Evolutionary conservation across 2,329 filamentous ascomycete species (phyloP), one percentile per base, ranked within the genome.

Genomic region (Colletotrichum lindemuthianum): DNA sequence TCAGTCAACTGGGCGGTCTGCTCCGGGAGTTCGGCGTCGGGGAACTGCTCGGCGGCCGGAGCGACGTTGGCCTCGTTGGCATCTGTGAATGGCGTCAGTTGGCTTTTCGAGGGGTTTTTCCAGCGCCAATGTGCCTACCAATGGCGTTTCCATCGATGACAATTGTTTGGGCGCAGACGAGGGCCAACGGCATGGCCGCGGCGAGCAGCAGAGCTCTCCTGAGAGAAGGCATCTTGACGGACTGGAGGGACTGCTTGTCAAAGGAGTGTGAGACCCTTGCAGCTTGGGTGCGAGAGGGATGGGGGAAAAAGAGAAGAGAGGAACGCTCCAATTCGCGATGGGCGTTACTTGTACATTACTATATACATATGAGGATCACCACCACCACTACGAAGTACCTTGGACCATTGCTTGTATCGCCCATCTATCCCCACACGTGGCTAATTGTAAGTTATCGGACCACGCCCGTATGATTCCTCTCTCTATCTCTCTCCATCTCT

Each of bases 1-100:
- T 78, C 72, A 2, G 77, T 79, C 57, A 79, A 69, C 60, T 77
- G 72, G 34, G 74, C 67, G 8, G 60, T 60, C 47, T 76, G 70
- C 34, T 48, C 60, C 12, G 56, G 44, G 44, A 69, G 63, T 6
- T 59, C 49, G 33, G 55, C 33, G 49, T 44, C 54, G n/a, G 57
- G 16, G 36, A 67, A 49, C 66, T 59, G 33, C 52, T 36, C 55
- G 36, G 58, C 67, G 16, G 68, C 71, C 37, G 69, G 72, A 12
- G 66, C 59, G 43, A 74, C 60, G 15, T 65, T 69, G 37, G 67
- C 59, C 16, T 69, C 64, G 52, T 69, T 60, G 41, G 59, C 60
- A 44, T 44, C 60, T 64, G 12, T 6, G 16, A 11, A 24, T 3
- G 9, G 3, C 2, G 24, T 10, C 43, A 5, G 6, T 10, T 7